Conservation (phyloP, 73 alveolate genomes). For the Tetrahymena malaccensis region DNA sequence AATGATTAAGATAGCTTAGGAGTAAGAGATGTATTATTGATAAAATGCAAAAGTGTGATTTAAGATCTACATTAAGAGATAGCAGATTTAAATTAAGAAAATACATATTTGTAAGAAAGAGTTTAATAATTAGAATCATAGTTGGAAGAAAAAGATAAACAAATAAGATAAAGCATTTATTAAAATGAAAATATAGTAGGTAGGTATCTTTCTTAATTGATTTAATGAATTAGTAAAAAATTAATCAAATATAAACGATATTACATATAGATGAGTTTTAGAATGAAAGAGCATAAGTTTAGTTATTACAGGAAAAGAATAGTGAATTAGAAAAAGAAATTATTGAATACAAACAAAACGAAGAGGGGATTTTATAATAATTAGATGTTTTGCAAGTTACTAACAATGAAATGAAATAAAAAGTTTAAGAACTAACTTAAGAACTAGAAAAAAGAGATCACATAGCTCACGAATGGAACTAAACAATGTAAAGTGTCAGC, state of each 20-base stretch:
- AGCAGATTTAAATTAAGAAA: background rate
- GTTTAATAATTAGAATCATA: background rate
- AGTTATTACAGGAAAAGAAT: background rate
- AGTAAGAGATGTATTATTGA: background rate
- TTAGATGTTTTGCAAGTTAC: background rate
- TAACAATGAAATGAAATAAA: background rate
- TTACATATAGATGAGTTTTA: background rate
- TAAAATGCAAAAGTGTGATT: background rate
- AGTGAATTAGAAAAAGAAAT: background rate
- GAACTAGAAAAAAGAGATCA: background rate
- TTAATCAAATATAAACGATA: background rate
- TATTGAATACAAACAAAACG: background rate
- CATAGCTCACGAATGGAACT: background rate
- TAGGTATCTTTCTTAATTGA: background rate
- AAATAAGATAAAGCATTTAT: background rate
- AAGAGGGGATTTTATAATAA: background rate
- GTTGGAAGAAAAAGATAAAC: background rate
- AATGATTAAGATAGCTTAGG: background rate
- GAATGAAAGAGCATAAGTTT: background rate
- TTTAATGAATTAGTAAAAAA: background rate
- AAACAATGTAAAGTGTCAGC: background rate
- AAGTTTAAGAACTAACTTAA: background rate
- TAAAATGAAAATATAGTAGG: background rate
- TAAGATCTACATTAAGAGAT: background rate
- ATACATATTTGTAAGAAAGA: background rate